These are phyloP conservation scores for Xylariomycetidae sp. DNA, from an alignment of 2,329 filamentous ascomycete genomes.

Conservation along the genomic window DNA sequence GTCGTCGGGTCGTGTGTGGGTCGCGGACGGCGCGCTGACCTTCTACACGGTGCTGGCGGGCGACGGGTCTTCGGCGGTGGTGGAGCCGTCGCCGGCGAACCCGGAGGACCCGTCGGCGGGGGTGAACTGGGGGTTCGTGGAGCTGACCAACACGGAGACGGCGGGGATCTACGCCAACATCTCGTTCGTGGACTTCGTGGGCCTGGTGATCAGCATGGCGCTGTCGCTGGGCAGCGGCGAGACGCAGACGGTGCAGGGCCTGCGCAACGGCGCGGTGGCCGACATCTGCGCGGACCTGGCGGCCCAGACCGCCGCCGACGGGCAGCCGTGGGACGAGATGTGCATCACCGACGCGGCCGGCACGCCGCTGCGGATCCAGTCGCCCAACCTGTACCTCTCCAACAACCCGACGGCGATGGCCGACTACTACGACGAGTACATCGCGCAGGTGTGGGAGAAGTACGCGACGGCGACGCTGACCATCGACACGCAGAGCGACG, in stretches of 20 bases:
- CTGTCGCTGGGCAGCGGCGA: constrained; percentile 31
- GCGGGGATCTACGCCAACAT: constrained; percentile 41
- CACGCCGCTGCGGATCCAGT: constrained; percentile 36
- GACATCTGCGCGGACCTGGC: constrained; percentile 36
- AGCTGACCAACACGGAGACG: constrained; percentile 37
- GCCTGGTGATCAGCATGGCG: constrained; percentile 44
- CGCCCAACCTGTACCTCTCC: constrained; percentile 35
- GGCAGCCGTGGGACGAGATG: constrained; percentile 37
- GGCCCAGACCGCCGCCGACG: constrained; percentile 31
- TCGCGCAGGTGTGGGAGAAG: constrained; percentile 39
- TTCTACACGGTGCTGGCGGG: constrained; percentile 31
- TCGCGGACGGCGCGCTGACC: constrained; percentile 32
- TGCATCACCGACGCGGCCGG: constrained; percentile 33
- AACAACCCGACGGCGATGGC: constrained; percentile 30
- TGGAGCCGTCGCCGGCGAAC: constrained; percentile 43
- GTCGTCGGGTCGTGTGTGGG: constrained; percentile 35
- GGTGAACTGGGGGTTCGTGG: constrained; percentile 44
- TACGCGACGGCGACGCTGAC: constrained; percentile 32
- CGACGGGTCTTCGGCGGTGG: constrained; percentile 25
- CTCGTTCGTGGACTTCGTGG: constrained; percentile 46
- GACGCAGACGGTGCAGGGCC: constrained; percentile 34
- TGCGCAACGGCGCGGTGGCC: constrained; percentile 28
- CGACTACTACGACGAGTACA: constrained; percentile 39
- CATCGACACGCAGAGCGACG: constrained; percentile 36
- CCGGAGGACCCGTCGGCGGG: constrained; percentile 35